Evolutionary conservation across 805 yeast genomes (phyloP).

Genomic region (Metschnikowia amazonensis): DNA sequence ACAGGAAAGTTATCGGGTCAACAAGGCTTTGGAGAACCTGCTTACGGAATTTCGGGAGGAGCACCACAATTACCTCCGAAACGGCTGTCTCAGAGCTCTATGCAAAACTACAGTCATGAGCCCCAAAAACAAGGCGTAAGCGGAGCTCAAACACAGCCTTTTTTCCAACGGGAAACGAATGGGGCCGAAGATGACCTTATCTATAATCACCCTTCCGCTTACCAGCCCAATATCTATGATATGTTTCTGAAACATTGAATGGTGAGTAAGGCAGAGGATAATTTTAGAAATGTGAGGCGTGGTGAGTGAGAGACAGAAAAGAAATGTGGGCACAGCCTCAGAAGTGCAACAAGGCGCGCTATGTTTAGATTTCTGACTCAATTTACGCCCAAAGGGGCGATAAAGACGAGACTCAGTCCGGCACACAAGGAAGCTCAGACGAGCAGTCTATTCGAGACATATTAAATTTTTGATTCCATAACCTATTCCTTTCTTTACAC

Average conservation of each 20-base stretch:
- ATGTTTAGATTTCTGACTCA: neutral
- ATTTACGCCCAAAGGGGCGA: conserved; percentile 1
- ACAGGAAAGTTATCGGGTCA: neutral
- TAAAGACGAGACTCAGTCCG: neutral
- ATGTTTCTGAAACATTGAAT: conserved; percentile 22
- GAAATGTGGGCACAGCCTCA: neutral
- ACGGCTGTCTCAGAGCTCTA: conserved; percentile 17
- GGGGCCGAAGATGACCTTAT: conserved; percentile 17
- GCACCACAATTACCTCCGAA: conserved; percentile 22
- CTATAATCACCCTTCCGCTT: conserved; percentile 40
- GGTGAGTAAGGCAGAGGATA: neutral
- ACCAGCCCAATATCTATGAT: conserved; percentile 45
- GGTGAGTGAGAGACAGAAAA: neutral
- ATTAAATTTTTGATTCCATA: neutral
- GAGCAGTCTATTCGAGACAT: conserved; percentile 3
- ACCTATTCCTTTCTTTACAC: neutral
- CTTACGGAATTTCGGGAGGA: neutral
- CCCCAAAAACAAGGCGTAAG: conserved; percentile 1
- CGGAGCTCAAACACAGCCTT: conserved; percentile 1
- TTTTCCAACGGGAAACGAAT: neutral
- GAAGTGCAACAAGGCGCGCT: conserved; percentile 1
- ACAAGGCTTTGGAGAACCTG: neutral
- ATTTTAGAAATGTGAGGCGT: neutral
- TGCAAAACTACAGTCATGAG: neutral
- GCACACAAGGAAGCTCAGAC: neutral